A percentile compares a stretch with the other conserved stretches of the same genome.
These are phyloP conservation scores for Epichloe elymi DNA, from an alignment of 2,329 filamentous ascomycete genomes.

Conservation along the genomic window DNA sequence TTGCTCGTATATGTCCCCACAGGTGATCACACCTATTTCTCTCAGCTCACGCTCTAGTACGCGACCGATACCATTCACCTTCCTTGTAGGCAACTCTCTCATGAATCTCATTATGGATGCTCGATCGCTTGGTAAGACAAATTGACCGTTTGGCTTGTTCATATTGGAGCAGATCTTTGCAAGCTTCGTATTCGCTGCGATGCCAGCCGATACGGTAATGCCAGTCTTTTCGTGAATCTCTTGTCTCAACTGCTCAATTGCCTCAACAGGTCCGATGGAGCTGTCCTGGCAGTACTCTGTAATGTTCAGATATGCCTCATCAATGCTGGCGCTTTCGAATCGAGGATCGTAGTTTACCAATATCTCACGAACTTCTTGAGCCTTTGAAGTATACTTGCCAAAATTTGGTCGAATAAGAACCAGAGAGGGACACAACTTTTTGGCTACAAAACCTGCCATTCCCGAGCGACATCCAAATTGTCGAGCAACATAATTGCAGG, in stretches of 20 bases:
- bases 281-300: constrained; percentile 70
- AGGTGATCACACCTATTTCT: constrained; percentile 76
- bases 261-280: constrained; percentile 55
- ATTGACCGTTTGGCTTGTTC: constrained; percentile 96
- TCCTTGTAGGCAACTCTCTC: constrained; percentile 67
- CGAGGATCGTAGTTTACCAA: constrained; percentile 77
- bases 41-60: constrained; percentile 86
- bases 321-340: constrained; percentile 88
- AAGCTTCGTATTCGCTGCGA: constrained; percentile 82
- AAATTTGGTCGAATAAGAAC: constrained; percentile 77
- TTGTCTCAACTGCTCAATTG: constrained; percentile 61
- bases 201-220: constrained; percentile 86
- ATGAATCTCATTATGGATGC: constrained; percentile 74
- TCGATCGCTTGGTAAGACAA: constrained; percentile 58
- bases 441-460: constrained; percentile 93
- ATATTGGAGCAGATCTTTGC: constrained; percentile 93
- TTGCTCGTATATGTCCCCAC: constrained; percentile 72
- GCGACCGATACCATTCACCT: constrained; percentile 89
- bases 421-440: constrained; percentile 80
- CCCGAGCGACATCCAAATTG: constrained; percentile 85
- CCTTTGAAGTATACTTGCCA: constrained; percentile 82
- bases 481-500: constrained; percentile 76
- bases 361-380: constrained; percentile 71
- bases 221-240: constrained; percentile 65
- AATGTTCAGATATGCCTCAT: constrained; percentile 93